Evolutionary conservation across 805 yeast genomes (phyloP).

Genomic region (Candida easanensis): DNA sequence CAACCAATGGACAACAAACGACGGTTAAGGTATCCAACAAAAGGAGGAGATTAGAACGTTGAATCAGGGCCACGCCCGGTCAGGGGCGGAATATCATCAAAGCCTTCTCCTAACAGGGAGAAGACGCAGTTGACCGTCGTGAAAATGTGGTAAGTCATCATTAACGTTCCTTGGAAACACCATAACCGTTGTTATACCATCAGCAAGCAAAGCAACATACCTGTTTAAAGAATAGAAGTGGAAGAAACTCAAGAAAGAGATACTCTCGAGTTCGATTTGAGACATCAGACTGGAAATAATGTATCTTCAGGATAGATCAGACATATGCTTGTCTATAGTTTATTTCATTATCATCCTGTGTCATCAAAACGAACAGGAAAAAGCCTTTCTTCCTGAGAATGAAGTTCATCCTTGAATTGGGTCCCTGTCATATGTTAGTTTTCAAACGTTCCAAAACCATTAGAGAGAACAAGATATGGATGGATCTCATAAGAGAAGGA

Average conservation of each 20-base stretch:
- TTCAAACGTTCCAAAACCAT: background rate
- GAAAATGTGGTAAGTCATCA: slow-evolving; percentile 61
- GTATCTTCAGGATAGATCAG: slow-evolving; percentile 72
- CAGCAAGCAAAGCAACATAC: background rate
- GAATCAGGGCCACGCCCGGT: slow-evolving; percentile 71
- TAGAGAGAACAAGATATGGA: too few relatives aligned
- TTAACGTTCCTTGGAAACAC: slow-evolving; percentile 30
- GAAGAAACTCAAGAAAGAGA: slow-evolving; percentile 7
- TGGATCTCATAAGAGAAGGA: background rate
- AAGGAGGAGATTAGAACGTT: too few relatives aligned
- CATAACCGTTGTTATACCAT: background rate
- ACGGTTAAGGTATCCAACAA: background rate
- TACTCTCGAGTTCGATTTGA: slow-evolving; percentile 10
- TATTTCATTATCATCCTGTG: slow-evolving; percentile 69
- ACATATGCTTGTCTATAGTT: slow-evolving; percentile 95
- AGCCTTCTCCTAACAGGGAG: slow-evolving; percentile 45
- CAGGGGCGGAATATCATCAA: slow-evolving; percentile 82
- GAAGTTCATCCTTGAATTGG: too few relatives aligned
- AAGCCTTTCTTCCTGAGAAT: slow-evolving; percentile 24
- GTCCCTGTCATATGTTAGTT: background rate
- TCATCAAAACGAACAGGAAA: slow-evolving; percentile 28
- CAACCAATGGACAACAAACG: too few relatives aligned
- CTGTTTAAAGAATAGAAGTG: background rate
- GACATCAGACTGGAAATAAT: slow-evolving; percentile 58
- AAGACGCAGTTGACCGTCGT: slow-evolving; percentile 72